Evolutionary conservation across 2,329 filamentous ascomycete species (phyloP).

Genomic region (Colletotrichum liaoningense): DNA sequence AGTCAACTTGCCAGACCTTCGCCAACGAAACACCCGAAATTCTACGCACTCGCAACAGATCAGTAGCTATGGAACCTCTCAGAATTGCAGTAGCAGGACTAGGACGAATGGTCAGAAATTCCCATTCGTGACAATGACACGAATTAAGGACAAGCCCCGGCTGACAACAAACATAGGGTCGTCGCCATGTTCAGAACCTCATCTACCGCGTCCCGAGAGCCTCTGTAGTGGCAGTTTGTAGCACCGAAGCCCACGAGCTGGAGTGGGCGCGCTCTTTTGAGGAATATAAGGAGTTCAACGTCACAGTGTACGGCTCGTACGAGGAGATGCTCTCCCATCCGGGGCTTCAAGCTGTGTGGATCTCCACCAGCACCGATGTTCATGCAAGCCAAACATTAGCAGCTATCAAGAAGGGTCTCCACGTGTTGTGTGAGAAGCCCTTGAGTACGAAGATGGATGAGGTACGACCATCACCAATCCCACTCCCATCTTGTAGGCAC

Average conservation of each 20-base stretch:
- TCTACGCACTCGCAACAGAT: no score
- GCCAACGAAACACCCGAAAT: background rate
- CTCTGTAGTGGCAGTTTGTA: background rate
- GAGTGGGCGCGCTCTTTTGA: background rate
- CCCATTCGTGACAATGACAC: no score
- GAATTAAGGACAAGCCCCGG: background rate
- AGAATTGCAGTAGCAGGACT: background rate
- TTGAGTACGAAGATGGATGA: conserved; percentile 68
- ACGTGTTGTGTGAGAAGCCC: conserved; percentile 71
- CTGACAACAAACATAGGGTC: no score
- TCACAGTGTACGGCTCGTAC: background rate
- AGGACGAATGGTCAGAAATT: background rate
- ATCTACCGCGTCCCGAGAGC: background rate
- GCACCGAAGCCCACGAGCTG: background rate
- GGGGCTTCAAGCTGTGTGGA: conserved; percentile 49
- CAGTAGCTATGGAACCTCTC: background rate
- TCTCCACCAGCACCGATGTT: conserved; percentile 58
- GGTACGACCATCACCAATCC: conserved; percentile 49
- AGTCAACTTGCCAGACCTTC: background rate
- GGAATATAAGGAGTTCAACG: background rate
- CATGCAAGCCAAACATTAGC: conserved; percentile 67
- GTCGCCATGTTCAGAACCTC: background rate
- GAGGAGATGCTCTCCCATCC: background rate
- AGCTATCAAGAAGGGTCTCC: conserved; percentile 63
- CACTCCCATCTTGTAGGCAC: no score